Conservation (phyloP, 2,329 filamentous ascomycete species). For the Aureobasidium mangrovei region DNA sequence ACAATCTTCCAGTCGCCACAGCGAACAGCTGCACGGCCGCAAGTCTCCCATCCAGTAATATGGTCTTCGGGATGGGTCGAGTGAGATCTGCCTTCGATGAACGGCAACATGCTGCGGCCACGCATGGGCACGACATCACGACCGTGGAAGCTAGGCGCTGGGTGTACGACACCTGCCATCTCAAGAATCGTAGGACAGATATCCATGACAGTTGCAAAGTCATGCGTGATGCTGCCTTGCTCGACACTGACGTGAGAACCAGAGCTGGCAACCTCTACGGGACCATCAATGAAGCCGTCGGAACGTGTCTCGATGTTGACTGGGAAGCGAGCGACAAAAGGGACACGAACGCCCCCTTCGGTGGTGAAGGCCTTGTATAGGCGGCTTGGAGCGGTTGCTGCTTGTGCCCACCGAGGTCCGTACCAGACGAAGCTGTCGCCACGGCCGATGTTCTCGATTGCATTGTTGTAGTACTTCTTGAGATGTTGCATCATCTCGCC, state of each 20-base stretch:
- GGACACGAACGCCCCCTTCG: slow-evolving; percentile 45
- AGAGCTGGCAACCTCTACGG: slow-evolving; percentile 32
- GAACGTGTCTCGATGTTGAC: slow-evolving; percentile 15
- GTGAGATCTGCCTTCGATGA: slow-evolving; percentile 28
- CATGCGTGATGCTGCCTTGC: slow-evolving; percentile 36
- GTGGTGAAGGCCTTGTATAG: slow-evolving; percentile 41
- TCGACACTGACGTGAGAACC: slow-evolving; percentile 14
- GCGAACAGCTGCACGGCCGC: slow-evolving; percentile 45
- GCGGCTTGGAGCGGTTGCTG: slow-evolving; percentile 42
- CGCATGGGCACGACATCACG: slow-evolving; percentile 45
- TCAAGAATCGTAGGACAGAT: slow-evolving; percentile 37
- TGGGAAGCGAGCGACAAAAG: slow-evolving; percentile 39
- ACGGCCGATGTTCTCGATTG: slow-evolving; percentile 50
- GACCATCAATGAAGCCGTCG: slow-evolving; percentile 33
- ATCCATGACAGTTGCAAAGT: slow-evolving; percentile 42
- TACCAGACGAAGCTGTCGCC: slow-evolving; percentile 53
- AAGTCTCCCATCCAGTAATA: slow-evolving; percentile 50
- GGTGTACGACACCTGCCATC: slow-evolving; percentile 43
- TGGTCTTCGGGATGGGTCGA: slow-evolving; percentile 44
- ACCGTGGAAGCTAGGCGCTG: slow-evolving; percentile 44
- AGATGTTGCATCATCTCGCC: slow-evolving; percentile 46
- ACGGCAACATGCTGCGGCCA: slow-evolving; percentile 39
- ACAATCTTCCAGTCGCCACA: slow-evolving; percentile 51
- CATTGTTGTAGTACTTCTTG: slow-evolving; percentile 50
- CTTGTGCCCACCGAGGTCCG: slow-evolving; percentile 48